Evolutionary conservation across 306 rosid genomes (phyloP), one percentile per base, ranked within the genome.

Genomic region (Crataegus laevigata): DNA sequence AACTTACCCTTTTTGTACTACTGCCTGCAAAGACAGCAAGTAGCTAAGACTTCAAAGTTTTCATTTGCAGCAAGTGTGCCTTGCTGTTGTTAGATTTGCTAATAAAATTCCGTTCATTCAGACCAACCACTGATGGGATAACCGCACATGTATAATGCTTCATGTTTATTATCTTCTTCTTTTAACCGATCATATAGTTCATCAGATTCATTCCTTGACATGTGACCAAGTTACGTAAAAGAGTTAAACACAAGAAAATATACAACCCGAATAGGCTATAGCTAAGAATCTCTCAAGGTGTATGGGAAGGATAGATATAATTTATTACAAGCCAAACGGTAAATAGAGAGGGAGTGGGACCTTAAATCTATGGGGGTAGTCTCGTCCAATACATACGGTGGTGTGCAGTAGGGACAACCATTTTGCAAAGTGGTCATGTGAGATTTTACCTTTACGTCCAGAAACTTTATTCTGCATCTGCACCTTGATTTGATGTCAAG

Each of bases 141-240:
- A 57, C 18, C 40, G 69, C 80, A 81, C 74, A 71, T 63, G 65
- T 11, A 75, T 38, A 43, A 29, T 71, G 80, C 51, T 80, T 40
- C 71, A 24, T 45, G 19, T 55, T 30, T 65, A 21, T 54, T 40
- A 59, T 59, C 60, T 58, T 51, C 38, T 26, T 26, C 32, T 75
- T 63, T 47, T 45, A 45, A 47, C 0, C 18, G 3, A 1, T 4
- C 6, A 15, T 47, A 47, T 47, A 15, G 52, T 47, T 47, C 8
- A 47, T 14, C 21, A 3, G 1, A 47, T 47, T 2, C 2, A 15
- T 47, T 47, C 0, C 3, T 14, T 21, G 1, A 1, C 8, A 47
- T 2, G 17, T 47, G 1, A 47, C 6, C 21, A 47, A 4, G 8
- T 18, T 6, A 15, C 18, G 1, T 47, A 47, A 47, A 3, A 47